phyloP scores from a whole-genome alignment of 345 rosid genomes.

The Pugionium dolabratum region DNA sequence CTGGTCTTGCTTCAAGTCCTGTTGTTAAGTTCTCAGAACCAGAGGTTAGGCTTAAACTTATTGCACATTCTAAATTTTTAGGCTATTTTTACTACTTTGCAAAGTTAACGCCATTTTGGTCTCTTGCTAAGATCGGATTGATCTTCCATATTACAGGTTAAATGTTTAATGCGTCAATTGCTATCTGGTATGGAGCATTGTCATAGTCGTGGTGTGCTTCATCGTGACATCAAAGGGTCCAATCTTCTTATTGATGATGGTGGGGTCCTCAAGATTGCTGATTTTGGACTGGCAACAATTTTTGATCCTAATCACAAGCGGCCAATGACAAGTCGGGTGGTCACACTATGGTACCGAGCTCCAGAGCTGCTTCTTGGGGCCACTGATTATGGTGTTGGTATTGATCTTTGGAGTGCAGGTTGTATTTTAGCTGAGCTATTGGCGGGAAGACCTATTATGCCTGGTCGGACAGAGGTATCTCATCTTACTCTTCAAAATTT shows the following conservation, averaged over 20 bases:
- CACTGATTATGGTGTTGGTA: conserved; percentile 87
- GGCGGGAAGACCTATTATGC: conserved; percentile 96
- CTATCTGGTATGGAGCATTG: conserved; percentile 95
- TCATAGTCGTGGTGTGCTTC: conserved; percentile 89
- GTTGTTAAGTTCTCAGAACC: conserved; percentile 69
- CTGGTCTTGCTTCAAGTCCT: conserved; percentile 96
- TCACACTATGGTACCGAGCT: conserved; percentile 95
- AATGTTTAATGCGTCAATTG: conserved; percentile 83
- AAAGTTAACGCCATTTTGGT: background rate
- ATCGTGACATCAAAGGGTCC: conserved; percentile 95
- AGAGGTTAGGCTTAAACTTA: conserved; percentile 28
- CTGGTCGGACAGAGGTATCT: conserved; percentile 94
- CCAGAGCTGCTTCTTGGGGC: conserved; percentile 99
- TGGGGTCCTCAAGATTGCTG: conserved; percentile 90
- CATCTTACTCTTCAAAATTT: background rate
- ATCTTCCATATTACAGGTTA: conserved; percentile 58
- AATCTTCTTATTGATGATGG: conserved; percentile 88
- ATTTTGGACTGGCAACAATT: conserved; percentile 90
- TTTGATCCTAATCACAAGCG: conserved; percentile 79
- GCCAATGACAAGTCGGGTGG: conserved; percentile 95
- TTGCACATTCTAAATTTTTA: background rate
- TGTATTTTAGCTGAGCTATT: conserved; percentile 91
- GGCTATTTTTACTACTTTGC: too few species aligned
- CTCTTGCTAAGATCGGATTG: conserved; percentile 10
- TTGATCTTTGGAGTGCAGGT: conserved; percentile 99